A percentile compares a stretch with the other conserved stretches of the same genome.
Evolutionary conservation across 2,329 filamentous ascomycete species (phyloP).

Genomic region (Phialophora chinensis): DNA sequence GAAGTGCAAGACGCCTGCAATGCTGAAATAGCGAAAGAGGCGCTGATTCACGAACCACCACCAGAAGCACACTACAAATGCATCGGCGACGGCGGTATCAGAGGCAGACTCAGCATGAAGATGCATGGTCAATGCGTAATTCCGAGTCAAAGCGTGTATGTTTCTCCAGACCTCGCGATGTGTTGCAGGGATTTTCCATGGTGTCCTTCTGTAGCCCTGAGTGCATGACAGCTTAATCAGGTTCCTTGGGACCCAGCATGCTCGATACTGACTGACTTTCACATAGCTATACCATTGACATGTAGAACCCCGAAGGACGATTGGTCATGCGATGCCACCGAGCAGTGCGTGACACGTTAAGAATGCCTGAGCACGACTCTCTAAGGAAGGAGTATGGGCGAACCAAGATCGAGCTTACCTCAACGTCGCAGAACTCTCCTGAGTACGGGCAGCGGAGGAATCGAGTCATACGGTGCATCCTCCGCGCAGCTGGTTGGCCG

Average conservation of each 20-base stretch:
- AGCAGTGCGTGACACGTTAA: conserved; percentile 33
- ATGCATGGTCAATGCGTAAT: conserved; percentile 9
- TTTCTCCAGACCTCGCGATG: conserved; percentile 12
- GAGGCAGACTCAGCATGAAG: conserved; percentile 38
- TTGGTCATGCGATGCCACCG: conserved; percentile 34
- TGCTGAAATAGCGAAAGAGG: conserved; percentile 28
- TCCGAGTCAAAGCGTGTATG: conserved; percentile 36
- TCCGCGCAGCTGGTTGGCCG: conserved; percentile 30
- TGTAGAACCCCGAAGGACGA: conserved; percentile 26
- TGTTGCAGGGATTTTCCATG: background rate
- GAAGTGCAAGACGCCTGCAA: conserved; percentile 27
- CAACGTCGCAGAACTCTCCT: conserved; percentile 34
- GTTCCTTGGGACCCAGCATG: background rate
- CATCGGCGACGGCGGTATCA: conserved; percentile 39
- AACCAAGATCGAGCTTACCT: conserved; percentile 37
- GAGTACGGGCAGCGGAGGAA: conserved; percentile 34
- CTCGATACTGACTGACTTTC: background rate
- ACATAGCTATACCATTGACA: conserved; percentile 1
- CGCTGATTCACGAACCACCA: conserved; percentile 33
- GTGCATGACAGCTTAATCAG: background rate
- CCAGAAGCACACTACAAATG: conserved; percentile 37
- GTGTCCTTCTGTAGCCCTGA: background rate
- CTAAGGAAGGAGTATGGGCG: conserved; percentile 36
- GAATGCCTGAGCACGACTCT: conserved; percentile 24
- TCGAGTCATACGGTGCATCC: conserved; percentile 30